Base-by-base conservation (phyloP, 192 early-diverging fungal species). In the Coemansia sp. region DNA sequence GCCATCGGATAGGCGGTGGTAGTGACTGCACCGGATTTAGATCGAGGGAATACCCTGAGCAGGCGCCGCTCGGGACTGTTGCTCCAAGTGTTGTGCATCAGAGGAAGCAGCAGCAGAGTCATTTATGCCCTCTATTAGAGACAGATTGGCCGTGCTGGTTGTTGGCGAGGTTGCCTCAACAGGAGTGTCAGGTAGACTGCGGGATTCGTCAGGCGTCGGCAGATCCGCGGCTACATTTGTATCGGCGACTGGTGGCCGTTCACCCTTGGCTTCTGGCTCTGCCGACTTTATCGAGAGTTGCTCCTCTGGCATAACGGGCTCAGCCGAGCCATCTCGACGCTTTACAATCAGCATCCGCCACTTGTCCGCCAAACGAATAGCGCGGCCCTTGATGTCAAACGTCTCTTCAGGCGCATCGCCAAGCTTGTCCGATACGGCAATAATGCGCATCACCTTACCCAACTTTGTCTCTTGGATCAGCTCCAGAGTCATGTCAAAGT, bases 401-500 rank as follows among this genome's bases (percentile, higher is more conserved):
- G 27, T 15, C 41, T 82, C 80, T 36, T 77, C 71, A 2, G 75
- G 80, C 20, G 80, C 69, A 41, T 70, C 62, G 42, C 65, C 53
- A 40, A 82, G 65, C 68, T 67, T 69, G 4, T 82, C 75, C 0
- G 75, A 74, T 9, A 56, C 56, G 31, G 65, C 77, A 48, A 84
- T 80, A 48, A 79, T 74, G 56, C 76, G 76, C 83, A 84, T 80
- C 10, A 84, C 74, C 58, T 84, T 84, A 39, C 74, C 74, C n/a
- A 84, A 58, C 72, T 84, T 84, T 15, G 83, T 84, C 36, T 74
- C 75, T 64, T 77, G 71, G 39, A 84, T 76, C 66, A 80, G 64
- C 65, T 76, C 83, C 67, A 77, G 61, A 4, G 71, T 80, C 75
- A 84, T 79, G 29, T 79, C 74, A 61, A 77, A 76, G 29, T 75